Percentiles rank a stretch among this genome's conserved stretches.
Evolutionary conservation across 352 stramenopile species (phyloP).

Genomic region (Pelagophyceae sp.): DNA sequence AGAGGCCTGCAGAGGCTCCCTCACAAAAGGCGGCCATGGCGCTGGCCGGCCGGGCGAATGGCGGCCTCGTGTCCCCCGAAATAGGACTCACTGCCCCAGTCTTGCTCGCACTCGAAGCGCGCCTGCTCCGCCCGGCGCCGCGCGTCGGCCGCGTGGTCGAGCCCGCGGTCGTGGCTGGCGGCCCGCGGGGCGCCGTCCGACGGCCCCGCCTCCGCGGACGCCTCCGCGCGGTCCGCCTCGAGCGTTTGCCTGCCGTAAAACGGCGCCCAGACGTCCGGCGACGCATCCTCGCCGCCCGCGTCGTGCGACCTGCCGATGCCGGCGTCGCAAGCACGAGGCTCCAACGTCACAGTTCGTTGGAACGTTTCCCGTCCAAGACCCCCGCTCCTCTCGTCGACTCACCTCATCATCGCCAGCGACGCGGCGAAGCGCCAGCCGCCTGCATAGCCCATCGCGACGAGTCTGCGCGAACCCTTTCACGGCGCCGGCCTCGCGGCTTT

Average conservation of each 20-base stretch:
- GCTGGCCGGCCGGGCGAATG: background rate
- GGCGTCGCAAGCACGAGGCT: no score
- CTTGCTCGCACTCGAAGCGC: background rate
- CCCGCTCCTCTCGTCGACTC: background rate
- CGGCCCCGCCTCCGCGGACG: no score
- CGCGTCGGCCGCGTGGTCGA: background rate
- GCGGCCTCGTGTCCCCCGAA: no score
- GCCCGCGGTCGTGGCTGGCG: no score
- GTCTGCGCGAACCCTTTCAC: background rate
- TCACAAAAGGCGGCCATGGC: background rate
- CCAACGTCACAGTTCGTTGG: no score
- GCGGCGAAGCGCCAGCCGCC: background rate
- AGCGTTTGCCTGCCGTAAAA: background rate
- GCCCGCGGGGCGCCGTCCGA: no score
- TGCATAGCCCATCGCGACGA: background rate
- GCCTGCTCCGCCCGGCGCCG: background rate
- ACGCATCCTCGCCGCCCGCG: background rate
- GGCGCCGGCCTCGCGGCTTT: background rate
- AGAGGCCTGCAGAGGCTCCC: background rate
- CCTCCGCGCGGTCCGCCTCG: background rate
- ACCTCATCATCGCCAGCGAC: background rate
- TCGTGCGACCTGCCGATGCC: no score
- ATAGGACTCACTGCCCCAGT: background rate
- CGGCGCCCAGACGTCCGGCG: background rate
- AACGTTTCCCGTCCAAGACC: no score